Percentiles rank a stretch among this genome's conserved stretches.
phyloP scores from a whole-genome alignment of 2,329 filamentous ascomycete species.

The Kalmusia sp. region DNA sequence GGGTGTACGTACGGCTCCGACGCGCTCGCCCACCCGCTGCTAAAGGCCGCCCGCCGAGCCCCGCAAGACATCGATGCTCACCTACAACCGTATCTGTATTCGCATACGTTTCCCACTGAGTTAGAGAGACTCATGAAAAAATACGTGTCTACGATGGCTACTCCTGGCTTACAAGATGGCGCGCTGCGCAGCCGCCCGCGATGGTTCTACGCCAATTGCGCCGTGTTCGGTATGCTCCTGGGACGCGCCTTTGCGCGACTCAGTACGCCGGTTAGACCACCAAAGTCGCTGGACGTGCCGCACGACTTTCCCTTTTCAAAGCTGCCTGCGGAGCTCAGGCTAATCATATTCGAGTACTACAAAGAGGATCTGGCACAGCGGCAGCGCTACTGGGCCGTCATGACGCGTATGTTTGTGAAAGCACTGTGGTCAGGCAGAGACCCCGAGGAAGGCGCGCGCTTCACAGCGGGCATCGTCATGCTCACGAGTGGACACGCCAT shows the following conservation, averaged over 20 bases:
- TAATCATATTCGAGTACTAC: constrained; percentile 16
- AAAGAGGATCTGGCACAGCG: constrained; percentile 4
- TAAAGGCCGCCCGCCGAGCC: background rate
- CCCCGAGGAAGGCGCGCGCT: constrained; percentile 14
- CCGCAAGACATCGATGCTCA: constrained; percentile 7
- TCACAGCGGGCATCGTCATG: constrained; percentile 10
- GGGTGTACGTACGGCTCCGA: too few species aligned
- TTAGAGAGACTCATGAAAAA: constrained; percentile 9
- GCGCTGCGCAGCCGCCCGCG: constrained; percentile 3
- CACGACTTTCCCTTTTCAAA: constrained; percentile 12
- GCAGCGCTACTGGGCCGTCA: constrained; percentile 13
- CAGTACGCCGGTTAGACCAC: constrained; percentile 12
- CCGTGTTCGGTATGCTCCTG: constrained; percentile 12
- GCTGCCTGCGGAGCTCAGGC: constrained; percentile 13
- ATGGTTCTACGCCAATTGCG: constrained; percentile 22
- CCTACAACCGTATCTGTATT: constrained; percentile 9
- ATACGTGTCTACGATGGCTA: constrained; percentile 4
- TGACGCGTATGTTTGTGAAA: constrained; percentile 15
- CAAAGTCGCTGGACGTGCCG: background rate
- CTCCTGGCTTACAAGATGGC: constrained; percentile 8
- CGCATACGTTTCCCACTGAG: constrained; percentile 1
- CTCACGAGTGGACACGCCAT: constrained; percentile 11
- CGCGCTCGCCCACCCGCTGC: constrained; percentile 14
- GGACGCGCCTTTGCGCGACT: constrained; percentile 15
- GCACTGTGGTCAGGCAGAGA: constrained; percentile 15